Evolutionary conservation across 768 basidiomycete genomes (phyloP).

Genomic region (Agaricus bisporus): DNA sequence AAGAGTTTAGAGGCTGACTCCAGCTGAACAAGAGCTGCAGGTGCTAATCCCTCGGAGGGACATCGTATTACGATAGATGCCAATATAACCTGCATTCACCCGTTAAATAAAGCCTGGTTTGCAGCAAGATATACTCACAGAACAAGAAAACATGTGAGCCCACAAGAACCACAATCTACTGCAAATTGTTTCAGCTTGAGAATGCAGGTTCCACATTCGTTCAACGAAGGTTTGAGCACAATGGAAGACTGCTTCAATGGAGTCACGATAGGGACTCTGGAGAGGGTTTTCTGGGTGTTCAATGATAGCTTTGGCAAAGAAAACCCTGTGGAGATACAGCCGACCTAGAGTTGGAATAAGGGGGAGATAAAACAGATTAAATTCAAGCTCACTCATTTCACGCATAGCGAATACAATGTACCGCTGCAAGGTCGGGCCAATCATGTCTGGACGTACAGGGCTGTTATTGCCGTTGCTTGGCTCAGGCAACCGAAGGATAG

Average conservation of each 20-base stretch:
- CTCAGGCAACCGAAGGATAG: conserved; percentile 55
- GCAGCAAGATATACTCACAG: conserved; percentile 33
- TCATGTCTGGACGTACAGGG: conserved; percentile 25
- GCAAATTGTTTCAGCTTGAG: conserved; percentile 53
- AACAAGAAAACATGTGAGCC: conserved; percentile 62
- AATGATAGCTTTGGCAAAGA: conserved; percentile 66
- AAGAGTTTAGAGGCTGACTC: conserved; percentile 73
- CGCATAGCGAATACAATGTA: conserved; percentile 66
- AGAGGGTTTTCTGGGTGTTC: conserved; percentile 71
- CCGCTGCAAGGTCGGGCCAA: conserved; percentile 51
- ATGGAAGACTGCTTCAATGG: conserved; percentile 66
- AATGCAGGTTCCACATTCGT: conserved; percentile 59
- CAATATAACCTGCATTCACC: conserved; percentile 46
- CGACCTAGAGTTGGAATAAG: conserved; percentile 36
- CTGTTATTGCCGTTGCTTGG: conserved; percentile 44
- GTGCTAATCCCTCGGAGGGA: conserved; percentile 71
- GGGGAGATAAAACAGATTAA: background rate
- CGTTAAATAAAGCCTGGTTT: conserved; percentile 2
- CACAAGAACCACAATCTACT: conserved; percentile 61
- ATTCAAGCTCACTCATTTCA: conserved; percentile 52
- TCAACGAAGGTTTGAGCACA: conserved; percentile 66
- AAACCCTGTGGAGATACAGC: conserved; percentile 64
- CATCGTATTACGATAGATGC: conserved; percentile 74
- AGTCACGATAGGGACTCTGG: conserved; percentile 64
- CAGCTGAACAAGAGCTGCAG: conserved; percentile 64